Evolutionary conservation across 2,329 filamentous ascomycete genomes (phyloP), one percentile per base, ranked within the genome.

Genomic region (Paecilomyces dactylethromorphus): DNA sequence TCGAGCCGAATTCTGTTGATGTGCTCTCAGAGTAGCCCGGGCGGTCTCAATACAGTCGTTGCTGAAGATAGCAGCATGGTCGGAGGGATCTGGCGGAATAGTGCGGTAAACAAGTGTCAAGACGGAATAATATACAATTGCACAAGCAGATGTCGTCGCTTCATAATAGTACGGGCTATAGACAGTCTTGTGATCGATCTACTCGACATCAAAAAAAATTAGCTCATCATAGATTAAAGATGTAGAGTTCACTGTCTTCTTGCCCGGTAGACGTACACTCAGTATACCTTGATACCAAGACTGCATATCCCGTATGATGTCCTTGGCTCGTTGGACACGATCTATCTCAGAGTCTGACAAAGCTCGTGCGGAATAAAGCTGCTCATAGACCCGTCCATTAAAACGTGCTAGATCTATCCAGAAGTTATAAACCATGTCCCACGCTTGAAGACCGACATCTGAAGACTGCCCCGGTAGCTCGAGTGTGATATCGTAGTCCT

Each of bases 401-500:
- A 88, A 76, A 24, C 78, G 79, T 8, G 82, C 80, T 6, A 84
- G 76, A 26, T 76, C 75, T 49, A 86, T 78, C 84, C 84, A 87
- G 35, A 81, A 70, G 11, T 75, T 70, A 26, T 83, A 80, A 24
- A 85, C 71, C 7, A 71, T 68, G 3, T 76, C 78, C 71, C 81
- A 82, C 3, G 71, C 70, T 52, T 18, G 56, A 31, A 54, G 59
- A 33, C 8, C 51, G 18, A 55, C 63, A 55, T 61, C 62, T 6
- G 15, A 60, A 53, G 54, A 64, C 18, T 55, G 55, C 70, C 71
- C 68, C 5, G 64, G 72, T 31, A 76, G 71, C 2, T 80, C 77
- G 10, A 85, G 76, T 1, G 80, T 81, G 56, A 87, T 83, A 55
- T 87, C 84, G 66, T 81, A 85, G 57, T 85, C 84, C 54, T 83